Base-by-base conservation (phyloP, 2,329 filamentous ascomycete species). In the Thielaviopsis ethacetica region DNA sequence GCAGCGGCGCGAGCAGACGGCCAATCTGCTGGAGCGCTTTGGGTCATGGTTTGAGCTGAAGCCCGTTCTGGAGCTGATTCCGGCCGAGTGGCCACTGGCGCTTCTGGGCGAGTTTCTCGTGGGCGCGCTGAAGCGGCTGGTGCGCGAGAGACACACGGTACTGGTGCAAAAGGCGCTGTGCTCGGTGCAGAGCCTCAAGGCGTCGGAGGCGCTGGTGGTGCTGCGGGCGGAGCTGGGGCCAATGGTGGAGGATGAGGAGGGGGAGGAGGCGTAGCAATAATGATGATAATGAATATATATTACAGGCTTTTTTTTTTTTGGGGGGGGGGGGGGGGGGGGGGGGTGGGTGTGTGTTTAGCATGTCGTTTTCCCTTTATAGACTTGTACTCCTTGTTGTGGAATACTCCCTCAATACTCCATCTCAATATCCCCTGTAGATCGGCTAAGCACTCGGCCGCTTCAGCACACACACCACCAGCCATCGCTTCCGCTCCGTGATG, bases 1-100 rank as follows among this genome's bases (percentile, higher is more conserved):
- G 61, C 85, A 91, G 65, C 81, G 90, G 1, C 77, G 95, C 1
- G 88, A 94, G 70, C 86, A 93, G 67, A 95, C 91, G 2, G 82
- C 86, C 17, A 82, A 86, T 56, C 75, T 98, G n/a, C 79, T 98
- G 1, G 88, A 91, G 63, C 81, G 87, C 2, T 98, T 97, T 67
- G 88, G 89, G 1, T 79, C 80, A 0, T 95, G 88, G 86, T 95
- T 96, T 66, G 90, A 97, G 67, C 79, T 95, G 3, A 77, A 81
- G 27, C 80, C 93, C 63, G 86, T 91, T 27, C 73, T 98, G 53
- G 75, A 75, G 5, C 71, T 87, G 54, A 81, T 98, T 26, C 93
- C 93, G 0, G 86, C 94, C 65, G 78, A 78, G 21, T 98, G 93
- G 93, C 85, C 83, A 19, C 86, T 98, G 6, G 87, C 91, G 63